These are phyloP conservation scores for Aquilaria agallochum DNA, from an alignment of 441 rosid genomes.

Conservation along the genomic window DNA sequence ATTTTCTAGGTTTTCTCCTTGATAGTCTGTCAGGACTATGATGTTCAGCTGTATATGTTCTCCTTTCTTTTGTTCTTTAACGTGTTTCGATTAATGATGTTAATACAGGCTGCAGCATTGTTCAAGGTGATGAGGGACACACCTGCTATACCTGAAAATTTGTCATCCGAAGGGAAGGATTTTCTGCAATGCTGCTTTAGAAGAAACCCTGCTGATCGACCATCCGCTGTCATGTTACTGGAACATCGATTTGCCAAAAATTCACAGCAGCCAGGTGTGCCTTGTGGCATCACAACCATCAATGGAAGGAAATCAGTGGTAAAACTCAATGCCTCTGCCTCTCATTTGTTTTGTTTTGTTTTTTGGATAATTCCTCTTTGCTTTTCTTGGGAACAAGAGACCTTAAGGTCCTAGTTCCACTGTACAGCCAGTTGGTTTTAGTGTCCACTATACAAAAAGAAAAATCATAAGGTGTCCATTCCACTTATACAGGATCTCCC, in stretches of 20 bases:
- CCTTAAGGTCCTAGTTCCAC: too few relatives aligned
- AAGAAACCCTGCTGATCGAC: conserved; percentile 88
- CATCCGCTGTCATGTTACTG: conserved; percentile 66
- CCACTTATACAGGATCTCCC: conserved; percentile 44
- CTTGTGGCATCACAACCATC: conserved; percentile 28
- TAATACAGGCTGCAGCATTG: conserved; percentile 89
- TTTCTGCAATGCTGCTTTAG: conserved; percentile 68
- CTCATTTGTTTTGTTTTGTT: neutral
- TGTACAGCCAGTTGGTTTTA: too few relatives aligned
- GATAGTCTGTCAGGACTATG: neutral
- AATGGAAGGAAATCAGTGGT: conserved; percentile 50
- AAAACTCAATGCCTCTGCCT: conserved; percentile 12
- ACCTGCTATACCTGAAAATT: conserved; percentile 70
- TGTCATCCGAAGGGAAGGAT: conserved; percentile 84
- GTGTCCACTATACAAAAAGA: too few relatives aligned
- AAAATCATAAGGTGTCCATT: neutral
- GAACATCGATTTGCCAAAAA: conserved; percentile 72
- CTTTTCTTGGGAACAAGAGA: conserved; percentile 4
- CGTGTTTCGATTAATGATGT: conserved; percentile 1
- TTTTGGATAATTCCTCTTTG: neutral
- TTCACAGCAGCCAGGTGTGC: conserved; percentile 38
- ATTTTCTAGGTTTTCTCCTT: too few relatives aligned
- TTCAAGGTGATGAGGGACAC: conserved; percentile 82
- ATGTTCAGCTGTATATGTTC: neutral
- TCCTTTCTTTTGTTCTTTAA: neutral